Percentiles rank a stretch among this genome's conserved stretches.
phyloP scores from a whole-genome alignment of 83 land plant genomes.

The Picea abies region DNA sequence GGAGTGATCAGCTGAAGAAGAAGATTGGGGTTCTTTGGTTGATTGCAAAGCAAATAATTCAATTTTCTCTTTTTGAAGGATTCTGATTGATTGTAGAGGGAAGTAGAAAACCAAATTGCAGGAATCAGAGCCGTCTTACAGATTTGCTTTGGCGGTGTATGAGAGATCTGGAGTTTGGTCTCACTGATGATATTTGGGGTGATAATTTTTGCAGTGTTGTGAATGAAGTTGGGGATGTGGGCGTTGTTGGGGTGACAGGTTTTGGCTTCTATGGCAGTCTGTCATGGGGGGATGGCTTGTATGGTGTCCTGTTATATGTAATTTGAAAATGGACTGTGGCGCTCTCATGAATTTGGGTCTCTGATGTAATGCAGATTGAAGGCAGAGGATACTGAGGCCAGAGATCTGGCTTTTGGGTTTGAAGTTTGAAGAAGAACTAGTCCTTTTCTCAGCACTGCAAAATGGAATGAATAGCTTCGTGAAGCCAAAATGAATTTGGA shows the following conservation, averaged over 20 bases:
- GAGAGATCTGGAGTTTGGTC: neutral
- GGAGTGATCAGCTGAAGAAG: neutral
- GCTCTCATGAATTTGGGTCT: neutral
- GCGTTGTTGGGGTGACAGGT: neutral
- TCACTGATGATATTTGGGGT: neutral
- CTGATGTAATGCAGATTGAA: neutral
- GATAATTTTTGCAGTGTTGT: too few species aligned
- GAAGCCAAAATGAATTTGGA: conserved; percentile 7
- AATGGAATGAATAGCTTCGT: conserved; percentile 2
- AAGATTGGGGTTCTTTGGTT: too few species aligned
- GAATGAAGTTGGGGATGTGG: neutral
- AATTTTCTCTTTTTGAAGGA: neutral
- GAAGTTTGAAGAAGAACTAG: neutral
- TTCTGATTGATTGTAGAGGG: neutral
- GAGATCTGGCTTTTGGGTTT: neutral
- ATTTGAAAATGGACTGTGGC: neutral
- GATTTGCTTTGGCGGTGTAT: neutral
- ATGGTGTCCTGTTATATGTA: too few species aligned
- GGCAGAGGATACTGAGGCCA: neutral
- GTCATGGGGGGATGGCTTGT: conserved; percentile 1
- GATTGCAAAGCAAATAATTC: neutral
- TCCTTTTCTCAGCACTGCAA: neutral
- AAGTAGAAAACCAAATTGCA: neutral
- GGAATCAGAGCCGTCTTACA: neutral
- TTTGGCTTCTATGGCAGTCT: neutral